These are phyloP conservation scores for Wickerhamomyces bisporus DNA, from an alignment of 805 yeast genomes.

Conservation along the genomic window DNA sequence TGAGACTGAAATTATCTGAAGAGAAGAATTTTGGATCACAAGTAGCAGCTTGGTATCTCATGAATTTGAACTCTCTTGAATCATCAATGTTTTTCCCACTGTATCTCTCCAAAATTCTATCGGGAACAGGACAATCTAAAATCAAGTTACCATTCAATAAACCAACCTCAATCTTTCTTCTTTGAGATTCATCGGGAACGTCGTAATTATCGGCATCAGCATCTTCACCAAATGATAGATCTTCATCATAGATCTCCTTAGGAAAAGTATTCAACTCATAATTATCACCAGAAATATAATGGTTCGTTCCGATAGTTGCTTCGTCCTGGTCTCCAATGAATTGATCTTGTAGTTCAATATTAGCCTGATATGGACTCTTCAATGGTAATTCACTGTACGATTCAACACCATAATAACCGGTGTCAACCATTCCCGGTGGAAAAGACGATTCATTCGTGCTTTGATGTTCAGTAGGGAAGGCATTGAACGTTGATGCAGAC, in stretches of 20 bases:
- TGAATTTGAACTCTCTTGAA: conserved; percentile 63
- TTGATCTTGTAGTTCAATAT: conserved; percentile 15
- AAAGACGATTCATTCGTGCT: neutral
- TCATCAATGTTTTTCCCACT: conserved; percentile 36
- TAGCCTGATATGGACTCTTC: conserved; percentile 11
- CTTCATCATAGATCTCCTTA: conserved; percentile 10
- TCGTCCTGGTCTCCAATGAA: conserved; percentile 23
- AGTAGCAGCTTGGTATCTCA: conserved; percentile 93
- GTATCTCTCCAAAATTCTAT: conserved; percentile 52
- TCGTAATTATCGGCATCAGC: conserved; percentile 41
- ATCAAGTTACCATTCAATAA: conserved; percentile 68
- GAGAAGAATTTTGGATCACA: conserved; percentile 78
- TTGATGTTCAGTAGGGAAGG: conserved; percentile 16
- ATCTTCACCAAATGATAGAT: conserved; percentile 28
- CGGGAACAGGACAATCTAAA: conserved; percentile 85
- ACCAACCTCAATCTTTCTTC: conserved; percentile 27
- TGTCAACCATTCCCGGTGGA: neutral
- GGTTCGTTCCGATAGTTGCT: conserved; percentile 32
- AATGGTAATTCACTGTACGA: neutral
- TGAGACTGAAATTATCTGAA: conserved; percentile 60
- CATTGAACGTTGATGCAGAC: conserved; percentile 14
- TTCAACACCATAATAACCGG: neutral
- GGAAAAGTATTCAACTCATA: conserved; percentile 24
- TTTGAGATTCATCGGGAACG: conserved; percentile 39
- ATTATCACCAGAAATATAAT: conserved; percentile 21